Evolutionary conservation across 2,329 filamentous ascomycete genomes (phyloP).

Genomic region (Aspergillus pseudoglaucus): DNA sequence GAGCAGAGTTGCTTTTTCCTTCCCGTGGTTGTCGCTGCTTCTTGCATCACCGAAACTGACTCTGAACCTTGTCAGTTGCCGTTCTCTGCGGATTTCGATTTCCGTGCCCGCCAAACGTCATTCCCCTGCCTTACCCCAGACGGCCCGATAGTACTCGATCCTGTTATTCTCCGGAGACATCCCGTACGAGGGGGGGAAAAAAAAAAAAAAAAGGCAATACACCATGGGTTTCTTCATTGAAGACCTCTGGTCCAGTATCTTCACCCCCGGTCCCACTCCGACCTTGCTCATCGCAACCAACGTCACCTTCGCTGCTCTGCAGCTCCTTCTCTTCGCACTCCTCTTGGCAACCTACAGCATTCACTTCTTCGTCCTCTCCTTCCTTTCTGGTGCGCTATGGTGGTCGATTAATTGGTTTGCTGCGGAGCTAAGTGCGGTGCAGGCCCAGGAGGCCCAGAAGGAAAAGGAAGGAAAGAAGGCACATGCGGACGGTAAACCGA

Average conservation of each 20-base stretch:
- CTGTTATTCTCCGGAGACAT: constrained; percentile 4
- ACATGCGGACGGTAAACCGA: constrained; percentile 3
- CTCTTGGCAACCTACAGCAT: constrained; percentile 77
- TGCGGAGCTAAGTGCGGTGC: constrained; percentile 51
- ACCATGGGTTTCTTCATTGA: constrained; percentile 53
- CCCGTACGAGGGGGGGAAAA: constrained; percentile 3
- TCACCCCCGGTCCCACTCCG: constrained; percentile 84
- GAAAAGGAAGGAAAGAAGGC: constrained; percentile 26
- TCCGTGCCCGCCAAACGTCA: constrained; percentile 7
- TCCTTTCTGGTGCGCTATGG: constrained; percentile 78
- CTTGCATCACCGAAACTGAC: not conserved
- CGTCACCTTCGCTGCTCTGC: constrained; percentile 76
- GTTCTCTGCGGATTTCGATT: constrained; percentile 15
- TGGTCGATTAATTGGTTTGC: constrained; percentile 97
- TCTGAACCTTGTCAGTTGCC: not conserved
- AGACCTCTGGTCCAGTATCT: constrained; percentile 85
- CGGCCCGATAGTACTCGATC: not conserved
- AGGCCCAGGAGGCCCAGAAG: constrained; percentile 40
- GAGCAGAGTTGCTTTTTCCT: not conserved
- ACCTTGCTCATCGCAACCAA: constrained; percentile 87
- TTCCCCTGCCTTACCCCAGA: not conserved
- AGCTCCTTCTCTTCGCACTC: constrained; percentile 68
- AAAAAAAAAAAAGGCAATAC: not conserved
- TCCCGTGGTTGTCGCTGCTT: not conserved
- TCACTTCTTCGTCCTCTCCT: constrained; percentile 78